phyloP scores from a whole-genome alignment of 352 stramenopile genomes.

The Aphanomyces invadans region DNA sequence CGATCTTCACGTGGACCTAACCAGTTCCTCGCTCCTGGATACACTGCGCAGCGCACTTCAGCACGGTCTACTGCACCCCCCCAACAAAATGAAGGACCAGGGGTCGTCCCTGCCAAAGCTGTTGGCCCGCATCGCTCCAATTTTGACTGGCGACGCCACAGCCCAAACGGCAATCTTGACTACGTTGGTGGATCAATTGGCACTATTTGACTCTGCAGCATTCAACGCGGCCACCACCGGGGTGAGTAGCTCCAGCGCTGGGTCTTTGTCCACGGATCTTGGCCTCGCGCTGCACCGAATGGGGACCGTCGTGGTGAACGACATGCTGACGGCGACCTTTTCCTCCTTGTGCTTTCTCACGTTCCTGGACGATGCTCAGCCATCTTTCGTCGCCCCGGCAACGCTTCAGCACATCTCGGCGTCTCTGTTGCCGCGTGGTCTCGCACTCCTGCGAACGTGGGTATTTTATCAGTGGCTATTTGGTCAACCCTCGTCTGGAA shows the following conservation, averaged over 20 bases:
- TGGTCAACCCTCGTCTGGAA: background rate
- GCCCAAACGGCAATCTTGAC: background rate
- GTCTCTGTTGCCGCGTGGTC: background rate
- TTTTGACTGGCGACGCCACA: constrained; percentile 2
- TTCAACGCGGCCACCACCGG: background rate
- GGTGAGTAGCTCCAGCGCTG: background rate
- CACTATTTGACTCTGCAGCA: background rate
- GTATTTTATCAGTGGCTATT: constrained; percentile 7
- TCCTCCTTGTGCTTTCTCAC: background rate
- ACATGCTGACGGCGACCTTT: background rate
- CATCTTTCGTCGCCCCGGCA: background rate
- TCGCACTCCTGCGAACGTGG: constrained; percentile 2
- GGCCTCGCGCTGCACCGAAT: constrained; percentile 14
- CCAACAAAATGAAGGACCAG: background rate
- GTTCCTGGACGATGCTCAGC: background rate
- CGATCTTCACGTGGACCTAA: constrained; percentile 1
- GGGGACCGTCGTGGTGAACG: constrained; percentile 5
- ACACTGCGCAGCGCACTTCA: background rate
- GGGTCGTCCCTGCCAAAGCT: background rate
- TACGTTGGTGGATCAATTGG: background rate
- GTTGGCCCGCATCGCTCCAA: background rate
- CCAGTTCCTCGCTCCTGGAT: background rate
- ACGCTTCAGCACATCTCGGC: constrained; percentile 3
- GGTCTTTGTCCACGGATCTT: background rate
- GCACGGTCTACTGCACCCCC: background rate